phyloP scores from a whole-genome alignment of 2,329 filamentous ascomycete genomes.

The Daldinia eschscholtzii region DNA sequence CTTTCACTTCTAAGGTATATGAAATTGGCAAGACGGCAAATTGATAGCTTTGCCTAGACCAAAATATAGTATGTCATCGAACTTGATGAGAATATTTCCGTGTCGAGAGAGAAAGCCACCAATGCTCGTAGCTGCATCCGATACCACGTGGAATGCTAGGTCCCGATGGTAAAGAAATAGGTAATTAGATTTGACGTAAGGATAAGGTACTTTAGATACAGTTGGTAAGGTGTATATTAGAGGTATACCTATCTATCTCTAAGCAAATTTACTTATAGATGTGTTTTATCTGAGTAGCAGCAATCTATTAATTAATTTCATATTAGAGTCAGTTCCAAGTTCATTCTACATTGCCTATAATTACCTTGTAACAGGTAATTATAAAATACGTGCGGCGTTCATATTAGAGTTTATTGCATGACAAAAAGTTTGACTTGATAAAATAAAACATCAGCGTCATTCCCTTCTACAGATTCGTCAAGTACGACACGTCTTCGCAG shows the following conservation, averaged over 20 bases:
- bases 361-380: no score
- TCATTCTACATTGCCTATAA: no score
- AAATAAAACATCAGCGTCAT: not conserved
- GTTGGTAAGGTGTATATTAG: no score
- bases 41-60: not conserved
- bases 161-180: no score
- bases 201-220: no score
- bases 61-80: not conserved
- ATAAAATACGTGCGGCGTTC: no score
- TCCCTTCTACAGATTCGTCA: not conserved
- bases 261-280: no score
- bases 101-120: not conserved
- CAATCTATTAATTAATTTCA: no score
- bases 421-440: not conserved
- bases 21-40: not conserved
- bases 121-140: not conserved
- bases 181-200: no score
- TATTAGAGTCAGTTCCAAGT: no score
- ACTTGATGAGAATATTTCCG: not conserved
- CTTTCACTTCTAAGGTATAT: slow-evolving; percentile 1
- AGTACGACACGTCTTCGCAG: not conserved
- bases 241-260: no score
- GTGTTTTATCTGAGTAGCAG: no score
- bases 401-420: not conserved
- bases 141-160: not conserved